Conservation (phyloP, 208 protist species). For the Crithidia thermophila region DNA sequence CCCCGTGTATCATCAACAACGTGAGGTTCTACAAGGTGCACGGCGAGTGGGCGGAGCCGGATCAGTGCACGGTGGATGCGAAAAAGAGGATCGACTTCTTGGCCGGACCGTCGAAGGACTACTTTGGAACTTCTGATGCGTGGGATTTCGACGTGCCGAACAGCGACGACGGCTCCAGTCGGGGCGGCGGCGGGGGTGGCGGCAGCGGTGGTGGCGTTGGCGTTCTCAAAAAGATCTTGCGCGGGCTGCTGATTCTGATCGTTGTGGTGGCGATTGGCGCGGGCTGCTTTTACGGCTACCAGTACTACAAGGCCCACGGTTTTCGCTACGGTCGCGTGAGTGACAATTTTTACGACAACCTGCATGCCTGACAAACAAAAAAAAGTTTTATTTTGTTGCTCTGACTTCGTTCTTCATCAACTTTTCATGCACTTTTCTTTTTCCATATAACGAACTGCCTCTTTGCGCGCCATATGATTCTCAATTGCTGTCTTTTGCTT, state of each 20-base stretch:
- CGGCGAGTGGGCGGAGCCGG: conserved; percentile 29
- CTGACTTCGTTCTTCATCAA: neutral
- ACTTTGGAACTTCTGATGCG: conserved; percentile 45
- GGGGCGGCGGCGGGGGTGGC: conserved; percentile 12
- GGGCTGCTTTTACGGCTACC: conserved; percentile 11
- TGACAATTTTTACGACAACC: conserved; percentile 60
- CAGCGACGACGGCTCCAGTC: conserved; percentile 32
- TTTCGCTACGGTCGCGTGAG: conserved; percentile 32
- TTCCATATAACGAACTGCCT: neutral
- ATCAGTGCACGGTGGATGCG: conserved; percentile 20
- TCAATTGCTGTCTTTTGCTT: neutral
- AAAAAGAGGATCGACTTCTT: conserved; percentile 45
- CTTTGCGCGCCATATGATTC: neutral
- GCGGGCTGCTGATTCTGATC: conserved; percentile 12
- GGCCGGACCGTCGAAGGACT: conserved; percentile 22
- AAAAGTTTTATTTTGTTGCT: neutral
- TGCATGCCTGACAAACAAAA: conserved; percentile 26
- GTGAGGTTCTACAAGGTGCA: conserved; percentile 26
- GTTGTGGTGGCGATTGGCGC: conserved; percentile 12
- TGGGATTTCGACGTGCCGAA: conserved; percentile 63
- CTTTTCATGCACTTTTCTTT: neutral
- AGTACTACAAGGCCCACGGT: conserved; percentile 9
- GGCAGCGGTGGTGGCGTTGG: neutral
- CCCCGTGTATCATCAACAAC: conserved; percentile 41
- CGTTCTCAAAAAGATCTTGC: neutral